Percentiles rank a stretch among this genome's conserved stretches.
phyloP scores from a whole-genome alignment of 2,329 filamentous ascomycete species.

The Hypoxylon sp. region DNA sequence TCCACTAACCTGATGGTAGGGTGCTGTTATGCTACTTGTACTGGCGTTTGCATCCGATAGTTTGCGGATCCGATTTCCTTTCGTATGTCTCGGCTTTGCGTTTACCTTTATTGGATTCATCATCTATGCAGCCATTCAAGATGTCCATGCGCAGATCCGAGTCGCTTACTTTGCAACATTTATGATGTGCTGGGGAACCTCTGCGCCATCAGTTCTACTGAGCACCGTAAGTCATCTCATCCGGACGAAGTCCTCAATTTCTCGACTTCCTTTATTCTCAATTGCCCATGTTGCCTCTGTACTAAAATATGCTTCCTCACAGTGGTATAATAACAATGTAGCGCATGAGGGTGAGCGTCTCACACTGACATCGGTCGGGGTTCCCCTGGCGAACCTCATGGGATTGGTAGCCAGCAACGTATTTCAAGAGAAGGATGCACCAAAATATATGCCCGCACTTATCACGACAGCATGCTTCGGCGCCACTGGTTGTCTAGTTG shows the following conservation, averaged over 20 bases:
- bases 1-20: slow-evolving; percentile 55
- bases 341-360: slow-evolving; percentile 81
- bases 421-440: slow-evolving; percentile 73
- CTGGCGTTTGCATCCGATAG: slow-evolving; percentile 80
- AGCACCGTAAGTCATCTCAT: slow-evolving; percentile 51
- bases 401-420: slow-evolving; percentile 78
- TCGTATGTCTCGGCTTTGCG: slow-evolving; percentile 79
- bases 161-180: slow-evolving; percentile 83
- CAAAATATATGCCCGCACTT: slow-evolving; percentile 76
- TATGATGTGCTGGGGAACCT: slow-evolving; percentile 87
- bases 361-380: slow-evolving; percentile 78
- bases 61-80: slow-evolving; percentile 77
- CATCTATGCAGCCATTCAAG: slow-evolving; percentile 79
- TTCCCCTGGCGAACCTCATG: slow-evolving; percentile 84
- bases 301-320: neutral
- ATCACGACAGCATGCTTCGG: slow-evolving; percentile 76
- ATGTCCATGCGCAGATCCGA: slow-evolving; percentile 71
- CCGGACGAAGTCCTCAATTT: slow-evolving; percentile 9
- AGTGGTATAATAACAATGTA: slow-evolving; percentile 87
- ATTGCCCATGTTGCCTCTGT: neutral
- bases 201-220: slow-evolving; percentile 79
- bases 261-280: neutral
- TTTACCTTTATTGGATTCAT: slow-evolving; percentile 84
- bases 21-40: slow-evolving; percentile 79
- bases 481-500: slow-evolving; percentile 69